Evolutionary conservation across 768 basidiomycete species (phyloP).

Genomic region (Lentinula sp.): DNA sequence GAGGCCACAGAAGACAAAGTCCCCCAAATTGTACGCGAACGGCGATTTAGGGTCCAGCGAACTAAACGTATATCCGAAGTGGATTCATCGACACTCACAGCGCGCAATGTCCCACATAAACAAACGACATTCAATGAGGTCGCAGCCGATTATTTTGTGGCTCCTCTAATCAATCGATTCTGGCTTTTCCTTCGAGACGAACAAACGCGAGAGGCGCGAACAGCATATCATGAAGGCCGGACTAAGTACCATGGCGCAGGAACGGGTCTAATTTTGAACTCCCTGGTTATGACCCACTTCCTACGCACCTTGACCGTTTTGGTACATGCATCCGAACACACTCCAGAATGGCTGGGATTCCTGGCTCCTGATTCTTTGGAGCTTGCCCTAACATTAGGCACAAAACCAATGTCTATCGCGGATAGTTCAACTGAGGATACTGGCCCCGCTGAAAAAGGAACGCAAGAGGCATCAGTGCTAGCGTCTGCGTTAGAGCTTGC

Average conservation of each 20-base stretch:
- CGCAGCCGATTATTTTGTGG: conserved; percentile 84
- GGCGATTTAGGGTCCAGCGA: conserved; percentile 60
- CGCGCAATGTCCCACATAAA: conserved; percentile 8
- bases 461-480: conserved; percentile 68
- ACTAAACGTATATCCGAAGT: conserved; percentile 42
- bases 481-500: conserved; percentile 73
- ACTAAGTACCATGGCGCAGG: conserved; percentile 66
- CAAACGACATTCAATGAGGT: conserved; percentile 54
- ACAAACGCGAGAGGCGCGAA: conserved; percentile 68
- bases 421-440: conserved; percentile 27
- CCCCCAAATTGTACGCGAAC: conserved; percentile 65
- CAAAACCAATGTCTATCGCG: conserved; percentile 47
- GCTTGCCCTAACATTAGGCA: conserved; percentile 75
- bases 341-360: conserved; percentile 74
- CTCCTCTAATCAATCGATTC: conserved; percentile 89
- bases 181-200: conserved; percentile 91
- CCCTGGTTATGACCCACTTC: conserved; percentile 71
- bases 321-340: conserved; percentile 76
- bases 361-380: conserved; percentile 81
- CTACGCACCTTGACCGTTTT: conserved; percentile 73
- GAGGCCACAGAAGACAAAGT: conserved; percentile 48
- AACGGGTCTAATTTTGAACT: conserved; percentile 76
- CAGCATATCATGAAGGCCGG: conserved; percentile 46
- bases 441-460: conserved; percentile 22
- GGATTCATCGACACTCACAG: conserved; percentile 1